Conservation (phyloP, 768 basidiomycete genomes). For the Lactarius indigo region DNA sequence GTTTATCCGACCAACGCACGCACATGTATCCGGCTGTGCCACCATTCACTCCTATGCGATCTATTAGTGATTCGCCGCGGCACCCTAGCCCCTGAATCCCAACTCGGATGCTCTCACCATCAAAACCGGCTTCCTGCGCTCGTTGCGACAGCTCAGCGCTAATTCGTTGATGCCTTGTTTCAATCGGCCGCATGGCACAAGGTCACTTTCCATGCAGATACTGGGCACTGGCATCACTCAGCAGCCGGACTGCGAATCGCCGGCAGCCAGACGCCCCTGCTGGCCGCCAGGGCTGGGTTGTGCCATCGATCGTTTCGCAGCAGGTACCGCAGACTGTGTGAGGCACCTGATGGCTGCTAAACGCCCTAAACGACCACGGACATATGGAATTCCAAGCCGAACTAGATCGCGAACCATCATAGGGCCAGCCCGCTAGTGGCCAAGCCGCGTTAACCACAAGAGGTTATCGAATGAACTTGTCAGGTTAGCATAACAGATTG, state of each 20-base stretch:
- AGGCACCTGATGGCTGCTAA: constrained; percentile 8
- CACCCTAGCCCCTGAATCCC: constrained; percentile 1
- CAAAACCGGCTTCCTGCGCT: neutral
- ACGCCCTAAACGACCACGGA: constrained; percentile 5
- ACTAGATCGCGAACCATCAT: neutral
- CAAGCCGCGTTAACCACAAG: constrained; percentile 1
- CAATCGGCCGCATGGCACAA: constrained; percentile 3
- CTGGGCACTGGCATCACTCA: neutral
- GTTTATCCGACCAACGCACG: neutral
- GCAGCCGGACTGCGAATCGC: constrained; percentile 1
- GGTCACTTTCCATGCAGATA: neutral
- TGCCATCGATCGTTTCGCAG: neutral
- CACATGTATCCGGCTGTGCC: neutral
- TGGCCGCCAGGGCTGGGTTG: constrained; percentile 1
- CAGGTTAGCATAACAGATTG: neutral
- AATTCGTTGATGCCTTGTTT: neutral
- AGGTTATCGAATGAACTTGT: neutral
- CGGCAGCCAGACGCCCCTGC: constrained; percentile 4
- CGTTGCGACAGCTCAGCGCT: constrained; percentile 12
- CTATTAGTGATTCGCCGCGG: neutral
- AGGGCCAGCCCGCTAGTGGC: neutral
- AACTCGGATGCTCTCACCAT: neutral
- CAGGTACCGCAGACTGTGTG: neutral
- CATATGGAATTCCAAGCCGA: constrained; percentile 24
- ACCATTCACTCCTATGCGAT: neutral